Base-by-base conservation (phyloP, 306 rosid genomes). In the Trifolium repens region DNA sequence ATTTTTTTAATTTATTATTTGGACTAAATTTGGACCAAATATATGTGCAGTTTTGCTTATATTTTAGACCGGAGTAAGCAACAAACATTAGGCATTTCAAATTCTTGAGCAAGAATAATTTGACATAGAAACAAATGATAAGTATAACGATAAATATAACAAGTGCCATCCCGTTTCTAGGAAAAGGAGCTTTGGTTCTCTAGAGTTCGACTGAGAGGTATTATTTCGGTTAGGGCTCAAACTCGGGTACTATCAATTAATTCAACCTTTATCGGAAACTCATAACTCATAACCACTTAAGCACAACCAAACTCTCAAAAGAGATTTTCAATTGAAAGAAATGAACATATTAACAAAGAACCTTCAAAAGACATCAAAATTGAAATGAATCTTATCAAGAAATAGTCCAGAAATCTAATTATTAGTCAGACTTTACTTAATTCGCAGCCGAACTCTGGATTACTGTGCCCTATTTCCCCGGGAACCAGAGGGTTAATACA, bases 221-320 rank as follows among this genome's bases (percentile, higher is more conserved):
- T 44, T 44, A 44, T 44, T 44, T 12, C 15, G 12, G 50, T 44
- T 44, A 44, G n/a, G 14, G 50, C 4, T 44, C n/a, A 5, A 12
- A 44, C 50, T 44, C 15, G 4, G 50, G 50, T 44, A 44, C n/a
- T 9, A 3, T 44, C 50, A 1, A 12, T 44, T 5, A 12, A 44
- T 44, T 44, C 50, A 44, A 44, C 50, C 1, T 12, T 44, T 44
- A 44, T 5, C 0, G 1, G 49, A 44, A 44, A 44, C 49, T 44
- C 5, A 13, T 44, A 44, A 44, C 49, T 44, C 5, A 13, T 44
- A 44, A 44, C 15, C 49, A 44, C 3, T 44, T 44, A 15, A 44
- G 49, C 49, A 44, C 13, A 46, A 54, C 5, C 15, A 64, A 24
- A 9, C 52, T 70, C 52, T 71, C 10, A 75, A 69, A 57, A 57